phyloP scores from a whole-genome alignment of 768 basidiomycete genomes.

The Psilocybe subaeruginosa region DNA sequence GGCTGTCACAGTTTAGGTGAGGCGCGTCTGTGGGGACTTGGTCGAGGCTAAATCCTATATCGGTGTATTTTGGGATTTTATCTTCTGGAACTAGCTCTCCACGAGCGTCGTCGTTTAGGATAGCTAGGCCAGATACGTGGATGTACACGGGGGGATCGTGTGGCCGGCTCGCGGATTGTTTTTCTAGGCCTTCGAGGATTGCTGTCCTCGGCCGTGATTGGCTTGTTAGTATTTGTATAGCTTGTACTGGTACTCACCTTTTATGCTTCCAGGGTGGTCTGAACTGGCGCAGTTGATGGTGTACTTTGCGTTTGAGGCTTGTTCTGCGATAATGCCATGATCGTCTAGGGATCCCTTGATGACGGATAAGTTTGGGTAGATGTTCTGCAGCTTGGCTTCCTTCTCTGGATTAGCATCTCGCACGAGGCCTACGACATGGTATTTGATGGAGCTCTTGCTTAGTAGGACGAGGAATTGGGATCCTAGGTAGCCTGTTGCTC shows the following conservation, averaged over 20 bases:
- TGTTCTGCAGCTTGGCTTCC: constrained; percentile 26
- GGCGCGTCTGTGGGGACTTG: constrained; percentile 23
- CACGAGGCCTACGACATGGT: constrained; percentile 38
- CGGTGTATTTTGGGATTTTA: constrained; percentile 35
- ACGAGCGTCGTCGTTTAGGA: constrained; percentile 41
- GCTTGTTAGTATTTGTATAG: neutral
- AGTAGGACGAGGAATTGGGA: constrained; percentile 38
- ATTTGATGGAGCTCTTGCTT: constrained; percentile 26
- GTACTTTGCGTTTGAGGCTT: constrained; percentile 37
- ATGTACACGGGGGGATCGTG: constrained; percentile 45
- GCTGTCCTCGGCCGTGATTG: constrained; percentile 23
- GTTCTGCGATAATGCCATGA: constrained; percentile 33
- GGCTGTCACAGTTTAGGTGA: constrained; percentile 26
- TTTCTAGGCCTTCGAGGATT: constrained; percentile 40
- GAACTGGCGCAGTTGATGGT: constrained; percentile 45
- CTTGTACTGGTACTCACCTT: constrained; percentile 23
- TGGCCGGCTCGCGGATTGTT: constrained; percentile 34
- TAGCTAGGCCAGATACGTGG: constrained; percentile 44
- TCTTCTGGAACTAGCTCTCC: constrained; percentile 36
- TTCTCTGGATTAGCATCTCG: constrained; percentile 35
- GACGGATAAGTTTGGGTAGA: constrained; percentile 36
- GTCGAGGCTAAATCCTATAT: constrained; percentile 37
- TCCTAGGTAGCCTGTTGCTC: constrained; percentile 49
- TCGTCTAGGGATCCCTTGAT: constrained; percentile 44
- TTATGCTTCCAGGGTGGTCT: constrained; percentile 36